Evolutionary conservation across 2,329 filamentous ascomycete species (phyloP).

Genomic region (Chrysoporthe cubensis): DNA sequence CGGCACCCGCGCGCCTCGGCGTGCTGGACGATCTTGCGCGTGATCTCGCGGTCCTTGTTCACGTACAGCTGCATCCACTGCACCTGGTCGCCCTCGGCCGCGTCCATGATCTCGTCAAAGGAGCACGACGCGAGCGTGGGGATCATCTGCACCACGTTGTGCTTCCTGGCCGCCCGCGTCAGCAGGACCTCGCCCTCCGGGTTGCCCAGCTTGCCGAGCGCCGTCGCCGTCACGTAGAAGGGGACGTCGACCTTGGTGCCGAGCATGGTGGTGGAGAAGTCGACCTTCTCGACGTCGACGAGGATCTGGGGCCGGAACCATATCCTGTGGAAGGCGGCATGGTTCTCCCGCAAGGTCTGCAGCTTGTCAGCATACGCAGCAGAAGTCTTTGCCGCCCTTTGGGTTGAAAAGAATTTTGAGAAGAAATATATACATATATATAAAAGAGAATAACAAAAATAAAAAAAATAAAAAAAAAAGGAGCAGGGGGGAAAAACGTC

Average conservation of each 20-base stretch:
- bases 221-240: constrained; percentile 96
- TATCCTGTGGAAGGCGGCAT: constrained; percentile 93
- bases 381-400: too few relatives aligned
- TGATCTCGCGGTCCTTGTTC: constrained; percentile 93
- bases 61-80: constrained; percentile 98
- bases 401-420: too few relatives aligned
- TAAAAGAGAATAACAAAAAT: too few relatives aligned
- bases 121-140: constrained; percentile 95
- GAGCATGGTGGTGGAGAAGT: constrained; percentile 91
- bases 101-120: constrained; percentile 96
- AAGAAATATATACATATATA: too few relatives aligned
- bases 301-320: constrained; percentile 92
- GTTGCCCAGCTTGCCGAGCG: constrained; percentile 91
- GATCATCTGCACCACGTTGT: constrained; percentile 97
- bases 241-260: constrained; percentile 82
- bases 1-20: constrained; percentile 91
- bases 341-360: constrained; percentile 93
- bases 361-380: neutral
- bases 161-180: constrained; percentile 80
- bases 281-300: constrained; percentile 85
- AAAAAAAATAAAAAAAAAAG: too few relatives aligned
- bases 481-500: neutral
- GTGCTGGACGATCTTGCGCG: constrained; percentile 85
- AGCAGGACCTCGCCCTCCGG: constrained; percentile 92
- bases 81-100: constrained; percentile 75